Evolutionary conservation across 129 eudicot species (phyloP).

Genomic region (Silybum marianum): DNA sequence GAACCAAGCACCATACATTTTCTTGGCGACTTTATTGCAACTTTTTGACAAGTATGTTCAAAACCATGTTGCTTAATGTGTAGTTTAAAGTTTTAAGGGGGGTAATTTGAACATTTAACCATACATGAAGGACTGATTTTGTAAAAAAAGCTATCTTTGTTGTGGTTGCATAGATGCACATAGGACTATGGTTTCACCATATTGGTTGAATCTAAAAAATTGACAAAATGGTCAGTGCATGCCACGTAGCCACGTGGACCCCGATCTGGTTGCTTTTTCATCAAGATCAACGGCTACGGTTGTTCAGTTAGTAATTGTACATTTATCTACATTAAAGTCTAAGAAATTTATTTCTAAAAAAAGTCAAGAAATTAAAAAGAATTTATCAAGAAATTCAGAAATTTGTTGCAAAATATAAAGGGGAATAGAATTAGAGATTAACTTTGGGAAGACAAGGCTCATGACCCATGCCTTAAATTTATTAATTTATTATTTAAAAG

Average conservation of each 20-base stretch:
- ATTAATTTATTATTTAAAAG: background rate
- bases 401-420: conserved; percentile 19
- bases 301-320: conserved; percentile 34
- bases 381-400: conserved; percentile 6
- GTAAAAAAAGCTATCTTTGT: conserved; percentile 4
- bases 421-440: conserved; percentile 3
- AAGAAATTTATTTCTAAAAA: conserved; percentile 17
- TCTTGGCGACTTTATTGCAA: background rate
- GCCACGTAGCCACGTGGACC: conserved; percentile 51
- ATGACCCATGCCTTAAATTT: conserved; percentile 20
- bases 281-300: conserved; percentile 39
- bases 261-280: conserved; percentile 25
- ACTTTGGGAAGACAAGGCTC: conserved; percentile 31
- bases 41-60: background rate
- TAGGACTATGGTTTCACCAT: conserved; percentile 20
- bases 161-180: conserved; percentile 25
- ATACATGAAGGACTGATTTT: background rate
- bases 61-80: background rate
- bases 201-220: conserved; percentile 33
- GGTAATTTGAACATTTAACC: background rate
- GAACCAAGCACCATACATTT: background rate
- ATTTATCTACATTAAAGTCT: conserved; percentile 37
- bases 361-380: conserved; percentile 28
- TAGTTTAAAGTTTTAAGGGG: background rate
- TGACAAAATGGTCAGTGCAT: conserved; percentile 42